A percentile compares a stretch with the other conserved stretches of the same genome.
These are phyloP conservation scores for Acrocalymma vagum DNA, from an alignment of 2,329 filamentous ascomycete species.

Conservation along the genomic window DNA sequence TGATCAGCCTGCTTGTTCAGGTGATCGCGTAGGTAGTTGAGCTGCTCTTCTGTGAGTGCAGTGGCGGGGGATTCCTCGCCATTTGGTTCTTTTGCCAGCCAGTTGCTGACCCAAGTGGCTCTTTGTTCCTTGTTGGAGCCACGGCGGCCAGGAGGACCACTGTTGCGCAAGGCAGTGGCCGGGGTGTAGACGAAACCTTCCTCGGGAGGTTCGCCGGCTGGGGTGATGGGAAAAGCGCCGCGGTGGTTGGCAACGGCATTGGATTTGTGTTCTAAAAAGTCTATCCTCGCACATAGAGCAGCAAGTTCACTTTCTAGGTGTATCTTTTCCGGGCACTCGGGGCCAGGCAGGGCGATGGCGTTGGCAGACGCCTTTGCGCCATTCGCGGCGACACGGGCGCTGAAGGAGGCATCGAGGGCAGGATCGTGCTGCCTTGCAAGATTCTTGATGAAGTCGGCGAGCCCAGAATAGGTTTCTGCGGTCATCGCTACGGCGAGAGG, in stretches of 20 bases:
- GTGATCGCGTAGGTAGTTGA: conserved; percentile 86
- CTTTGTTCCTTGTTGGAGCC: conserved; percentile 46
- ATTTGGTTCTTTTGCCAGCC: conserved; percentile 62
- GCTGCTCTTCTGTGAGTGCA: conserved; percentile 80
- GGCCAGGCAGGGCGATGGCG: conserved; percentile 78
- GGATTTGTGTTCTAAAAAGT: conserved; percentile 82
- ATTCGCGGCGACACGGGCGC: conserved; percentile 58
- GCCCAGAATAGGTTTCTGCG: conserved; percentile 46
- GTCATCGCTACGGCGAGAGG: conserved; percentile 39
- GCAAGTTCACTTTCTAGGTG: conserved; percentile 84
- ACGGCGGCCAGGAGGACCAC: conserved; percentile 38
- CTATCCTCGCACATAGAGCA: conserved; percentile 78
- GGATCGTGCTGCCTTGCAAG: conserved; percentile 59
- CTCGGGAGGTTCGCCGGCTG: conserved; percentile 69
- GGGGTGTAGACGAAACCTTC: conserved; percentile 63
- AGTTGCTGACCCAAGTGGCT: conserved; percentile 58
- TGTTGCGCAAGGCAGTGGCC: conserved; percentile 44
- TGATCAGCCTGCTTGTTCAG: conserved; percentile 93
- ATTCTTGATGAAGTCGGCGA: conserved; percentile 55
- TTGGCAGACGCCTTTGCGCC: conserved; percentile 59
- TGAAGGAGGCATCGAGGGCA: conserved; percentile 53
- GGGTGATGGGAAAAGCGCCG: conserved; percentile 76
- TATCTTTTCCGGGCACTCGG: conserved; percentile 77
- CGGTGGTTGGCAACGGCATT: conserved; percentile 65
- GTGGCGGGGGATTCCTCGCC: conserved; percentile 56